Evolutionary conservation across 768 basidiomycete species (phyloP), one percentile per base, ranked within the genome.

Genomic region (Infundibulicybe gibba): DNA sequence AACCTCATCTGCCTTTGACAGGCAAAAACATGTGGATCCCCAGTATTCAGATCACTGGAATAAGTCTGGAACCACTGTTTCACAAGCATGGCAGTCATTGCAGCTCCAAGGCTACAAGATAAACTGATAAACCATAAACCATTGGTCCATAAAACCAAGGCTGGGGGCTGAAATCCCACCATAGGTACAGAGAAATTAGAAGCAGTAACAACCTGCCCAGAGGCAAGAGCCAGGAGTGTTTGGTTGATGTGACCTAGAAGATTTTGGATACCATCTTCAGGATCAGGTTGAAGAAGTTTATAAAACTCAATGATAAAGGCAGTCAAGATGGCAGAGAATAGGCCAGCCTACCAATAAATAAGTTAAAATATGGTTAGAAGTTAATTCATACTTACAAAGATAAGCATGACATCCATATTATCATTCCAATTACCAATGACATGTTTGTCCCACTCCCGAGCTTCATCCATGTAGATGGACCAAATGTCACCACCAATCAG

Each of bases 271-370:
- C 40, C 41, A 9, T 13, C 31, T 25, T 54, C 38, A 19, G 44
- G 38, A 48, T 57, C 45, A 30, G 50, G 49, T 38, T 57, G 49
- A 31, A 56, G 19, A 6, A 16, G 43, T n/a, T 50, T 14, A 32
- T 56, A 54, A 33, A 56, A 56, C 32, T 56, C 55, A 17, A 56
- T 48, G 32, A 56, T 44, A 25, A 59, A 59, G 12, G 56, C 58
- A 13, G 58, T 59, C 21, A 57, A 42, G 19, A 59, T 59, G 13
- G 47, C 58, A 11, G 58, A 59, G 43, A 58, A 58, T 21, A 58
- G 47, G 37, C 52, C 56, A 44, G 55, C 53, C 57, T 55, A 25
- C 6, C 12, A 5, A 10, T 13, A 12, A 11, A 37, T 38, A 16
- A n/a, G 12, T 9, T 16, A 46, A 41, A 35, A 15, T 38, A 21